Evolutionary conservation across 2,329 filamentous ascomycete species (phyloP).

Genomic region (Ceratocystis cacaofunesta): DNA sequence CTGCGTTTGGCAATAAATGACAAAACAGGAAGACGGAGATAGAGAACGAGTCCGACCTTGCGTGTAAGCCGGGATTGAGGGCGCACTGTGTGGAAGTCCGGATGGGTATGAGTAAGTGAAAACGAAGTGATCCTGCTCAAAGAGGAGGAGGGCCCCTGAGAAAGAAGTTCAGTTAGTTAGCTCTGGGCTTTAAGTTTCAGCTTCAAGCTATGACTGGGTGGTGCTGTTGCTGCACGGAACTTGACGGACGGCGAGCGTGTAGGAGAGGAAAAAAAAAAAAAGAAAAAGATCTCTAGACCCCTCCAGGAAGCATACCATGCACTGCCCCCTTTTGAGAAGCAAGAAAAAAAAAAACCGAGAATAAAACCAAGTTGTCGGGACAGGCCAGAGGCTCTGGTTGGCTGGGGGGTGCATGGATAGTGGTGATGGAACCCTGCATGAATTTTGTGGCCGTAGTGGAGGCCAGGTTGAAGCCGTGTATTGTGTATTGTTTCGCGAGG

Average conservation of each 20-base stretch:
- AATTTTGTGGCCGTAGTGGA: background rate
- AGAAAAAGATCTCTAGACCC: too few species aligned
- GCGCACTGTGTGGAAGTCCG: background rate
- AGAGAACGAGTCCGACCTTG: background rate
- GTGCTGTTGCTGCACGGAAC: background rate
- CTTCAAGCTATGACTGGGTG: too few species aligned
- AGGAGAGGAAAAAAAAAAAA: too few species aligned
- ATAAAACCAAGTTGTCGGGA: background rate
- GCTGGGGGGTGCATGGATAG: background rate
- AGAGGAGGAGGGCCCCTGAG: too few species aligned
- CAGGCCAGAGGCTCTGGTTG: background rate
- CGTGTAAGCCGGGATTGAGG: background rate
- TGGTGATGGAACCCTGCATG: background rate
- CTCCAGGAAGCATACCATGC: background rate
- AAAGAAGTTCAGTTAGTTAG: too few species aligned
- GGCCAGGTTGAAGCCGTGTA: background rate
- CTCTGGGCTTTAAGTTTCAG: too few species aligned
- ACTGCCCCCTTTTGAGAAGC: background rate
- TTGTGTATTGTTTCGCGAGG: background rate
- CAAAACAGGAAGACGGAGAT: background rate
- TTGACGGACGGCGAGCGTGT: too few species aligned
- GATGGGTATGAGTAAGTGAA: background rate
- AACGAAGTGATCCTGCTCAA: background rate
- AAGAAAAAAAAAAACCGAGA: too few species aligned
- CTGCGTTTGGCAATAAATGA: background rate